Conservation (phyloP, 495 filamentous ascomycete genomes). For the Cladorrhinum samala region DNA sequence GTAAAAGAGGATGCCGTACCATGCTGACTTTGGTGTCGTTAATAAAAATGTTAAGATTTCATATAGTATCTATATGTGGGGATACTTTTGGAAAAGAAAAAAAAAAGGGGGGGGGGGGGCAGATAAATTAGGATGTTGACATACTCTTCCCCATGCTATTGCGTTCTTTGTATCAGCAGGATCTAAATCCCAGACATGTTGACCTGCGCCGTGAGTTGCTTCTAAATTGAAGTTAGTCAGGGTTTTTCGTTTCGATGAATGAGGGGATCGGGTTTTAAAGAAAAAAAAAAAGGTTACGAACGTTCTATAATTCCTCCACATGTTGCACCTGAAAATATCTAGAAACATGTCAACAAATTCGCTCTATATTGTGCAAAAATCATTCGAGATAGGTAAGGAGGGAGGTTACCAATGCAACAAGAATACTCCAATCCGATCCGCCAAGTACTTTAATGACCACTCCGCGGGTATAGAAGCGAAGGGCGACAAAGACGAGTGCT, state of each 20-base stretch:
- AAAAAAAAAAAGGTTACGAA: conserved; percentile 3
- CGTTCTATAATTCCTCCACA: conserved; percentile 21
- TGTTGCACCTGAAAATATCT: conserved; percentile 23
- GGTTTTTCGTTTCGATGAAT: too few species aligned
- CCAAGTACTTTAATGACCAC: conserved; percentile 22
- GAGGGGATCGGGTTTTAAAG: too few species aligned
- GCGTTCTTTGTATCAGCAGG: conserved; percentile 12
- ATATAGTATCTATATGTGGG: too few species aligned
- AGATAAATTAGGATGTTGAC: too few species aligned
- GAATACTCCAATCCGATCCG: conserved; percentile 26
- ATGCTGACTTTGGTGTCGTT: conserved; percentile 18
- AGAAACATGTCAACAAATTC: too few species aligned
- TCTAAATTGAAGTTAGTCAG: too few species aligned
- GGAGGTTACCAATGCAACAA: conserved; percentile 19
- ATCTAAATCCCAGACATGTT: conserved; percentile 27
- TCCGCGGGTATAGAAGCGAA: conserved; percentile 27
- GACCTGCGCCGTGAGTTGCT: conserved; percentile 21
- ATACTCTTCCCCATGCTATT: conserved; percentile 24
- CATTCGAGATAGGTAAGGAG: not conserved
- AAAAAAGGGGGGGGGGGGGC: not conserved
- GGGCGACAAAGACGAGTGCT: conserved; percentile 22
- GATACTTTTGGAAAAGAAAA: not conserved
- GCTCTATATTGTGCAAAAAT: too few species aligned
- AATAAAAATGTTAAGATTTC: not conserved
- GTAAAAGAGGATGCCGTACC: conserved; percentile 29